Evolutionary conservation across 805 yeast genomes (phyloP).

Genomic region (Lachancea fermentati): DNA sequence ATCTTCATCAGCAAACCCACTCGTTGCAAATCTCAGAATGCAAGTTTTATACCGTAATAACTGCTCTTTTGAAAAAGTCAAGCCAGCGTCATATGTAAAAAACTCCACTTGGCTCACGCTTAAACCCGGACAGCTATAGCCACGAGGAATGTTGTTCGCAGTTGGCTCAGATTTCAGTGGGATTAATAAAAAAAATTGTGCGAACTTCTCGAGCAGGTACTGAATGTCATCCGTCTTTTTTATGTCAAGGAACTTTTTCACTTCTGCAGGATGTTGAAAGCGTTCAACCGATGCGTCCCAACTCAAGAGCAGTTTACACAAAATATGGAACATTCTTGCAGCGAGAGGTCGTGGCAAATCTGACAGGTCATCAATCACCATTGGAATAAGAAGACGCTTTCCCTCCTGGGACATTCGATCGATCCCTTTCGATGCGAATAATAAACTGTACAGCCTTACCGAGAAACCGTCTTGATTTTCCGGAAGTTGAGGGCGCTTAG

Average conservation of each 20-base stretch:
- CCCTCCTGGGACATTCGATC: constrained; percentile 43
- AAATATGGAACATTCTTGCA: constrained; percentile 57
- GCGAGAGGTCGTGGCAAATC: constrained; percentile 32
- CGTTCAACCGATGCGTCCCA: constrained; percentile 50
- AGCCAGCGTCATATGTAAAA: constrained; percentile 66
- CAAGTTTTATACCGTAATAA: constrained; percentile 39
- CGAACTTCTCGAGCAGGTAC: constrained; percentile 44
- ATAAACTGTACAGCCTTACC: constrained; percentile 56
- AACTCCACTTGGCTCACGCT: constrained; percentile 50
- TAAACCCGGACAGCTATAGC: constrained; percentile 58
- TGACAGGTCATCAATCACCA: constrained; percentile 43
- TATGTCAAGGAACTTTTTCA: constrained; percentile 35
- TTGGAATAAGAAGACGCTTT: constrained; percentile 41
- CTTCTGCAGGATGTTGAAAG: constrained; percentile 36
- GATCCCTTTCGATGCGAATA: constrained; percentile 64
- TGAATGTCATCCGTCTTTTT: constrained; percentile 36
- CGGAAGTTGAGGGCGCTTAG: constrained; percentile 46
- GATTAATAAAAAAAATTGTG: constrained; percentile 51
- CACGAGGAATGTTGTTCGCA: constrained; percentile 37
- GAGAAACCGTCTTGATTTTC: constrained; percentile 39
- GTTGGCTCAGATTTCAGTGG: constrained; percentile 38
- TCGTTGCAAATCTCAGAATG: constrained; percentile 30
- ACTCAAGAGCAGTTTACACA: constrained; percentile 46
- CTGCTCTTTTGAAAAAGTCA: constrained; percentile 45
- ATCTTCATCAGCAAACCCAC: constrained; percentile 38